Evolutionary conservation across 805 yeast genomes (phyloP).

Genomic region (Jamesozyma gamospora): DNA sequence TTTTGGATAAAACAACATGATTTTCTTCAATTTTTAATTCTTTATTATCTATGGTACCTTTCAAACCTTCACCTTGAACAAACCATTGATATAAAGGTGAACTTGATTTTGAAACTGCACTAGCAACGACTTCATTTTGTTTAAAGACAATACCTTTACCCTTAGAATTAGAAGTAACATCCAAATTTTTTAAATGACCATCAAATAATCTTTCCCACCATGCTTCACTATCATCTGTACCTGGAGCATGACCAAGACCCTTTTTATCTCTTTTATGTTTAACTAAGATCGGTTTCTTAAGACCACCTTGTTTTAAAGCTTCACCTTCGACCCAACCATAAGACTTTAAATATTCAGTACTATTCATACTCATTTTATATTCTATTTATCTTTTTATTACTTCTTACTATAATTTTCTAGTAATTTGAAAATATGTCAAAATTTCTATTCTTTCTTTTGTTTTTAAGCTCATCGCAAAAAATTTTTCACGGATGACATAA

Average conservation of each 20-base stretch:
- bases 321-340: conserved; percentile 94
- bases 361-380: conserved; percentile 45
- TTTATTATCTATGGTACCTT: conserved; percentile 54
- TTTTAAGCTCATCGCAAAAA: conserved; percentile 10
- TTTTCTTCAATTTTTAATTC: conserved; percentile 4
- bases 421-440: no score
- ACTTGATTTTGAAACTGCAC: conserved; percentile 38
- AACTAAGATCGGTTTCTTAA: conserved; percentile 77
- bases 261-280: conserved; percentile 84
- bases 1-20: conserved; percentile 4
- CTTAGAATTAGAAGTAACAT: conserved; percentile 35
- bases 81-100: conserved; percentile 81
- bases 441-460: no score
- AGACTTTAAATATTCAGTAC: conserved; percentile 57
- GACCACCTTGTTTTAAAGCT: conserved; percentile 68
- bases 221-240: conserved; percentile 62
- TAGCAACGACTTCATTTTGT: conserved; percentile 41
- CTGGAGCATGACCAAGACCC: conserved; percentile 73
- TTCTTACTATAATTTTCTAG: no score
- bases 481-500: conserved; percentile 4
- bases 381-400: no score
- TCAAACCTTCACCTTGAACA: conserved; percentile 75
- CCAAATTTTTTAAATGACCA: conserved; percentile 75
- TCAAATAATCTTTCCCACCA: conserved; percentile 98
- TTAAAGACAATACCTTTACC: conserved; percentile 40